phyloP scores from a whole-genome alignment of 495 filamentous ascomycete genomes.

The Penicillium samsonianum region DNA sequence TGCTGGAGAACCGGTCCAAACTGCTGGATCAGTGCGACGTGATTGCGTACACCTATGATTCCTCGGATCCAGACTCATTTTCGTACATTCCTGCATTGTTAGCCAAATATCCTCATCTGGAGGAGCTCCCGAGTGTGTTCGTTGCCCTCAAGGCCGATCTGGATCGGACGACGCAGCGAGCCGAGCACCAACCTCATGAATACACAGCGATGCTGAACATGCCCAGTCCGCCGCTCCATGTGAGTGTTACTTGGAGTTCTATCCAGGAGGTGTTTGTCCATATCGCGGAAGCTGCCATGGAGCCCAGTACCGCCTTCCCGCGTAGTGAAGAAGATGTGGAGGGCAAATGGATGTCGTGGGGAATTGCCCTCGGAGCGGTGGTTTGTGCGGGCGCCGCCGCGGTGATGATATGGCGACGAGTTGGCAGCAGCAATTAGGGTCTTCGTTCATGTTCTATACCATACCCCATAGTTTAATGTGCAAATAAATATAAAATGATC shows the following conservation, averaged over 20 bases:
- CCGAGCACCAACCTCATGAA: slow-evolving; percentile 87
- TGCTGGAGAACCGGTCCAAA: slow-evolving; percentile 87
- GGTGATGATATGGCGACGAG: slow-evolving; percentile 70
- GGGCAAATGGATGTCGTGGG: slow-evolving; percentile 77
- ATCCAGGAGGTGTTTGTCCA: slow-evolving; percentile 90
- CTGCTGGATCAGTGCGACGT: slow-evolving; percentile 92
- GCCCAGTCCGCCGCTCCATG: slow-evolving; percentile 79
- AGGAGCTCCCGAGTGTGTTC: slow-evolving; percentile 85
- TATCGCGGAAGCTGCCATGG: slow-evolving; percentile 86
- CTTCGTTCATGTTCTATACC: background rate
- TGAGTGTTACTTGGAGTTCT: slow-evolving; percentile 87
- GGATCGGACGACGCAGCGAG: slow-evolving; percentile 90
- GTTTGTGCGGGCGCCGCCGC: slow-evolving; percentile 79
- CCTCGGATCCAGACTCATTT: slow-evolving; percentile 92
- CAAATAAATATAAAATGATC: background rate
- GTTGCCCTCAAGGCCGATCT: slow-evolving; percentile 90
- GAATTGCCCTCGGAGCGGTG: slow-evolving; percentile 80
- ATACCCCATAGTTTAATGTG: background rate
- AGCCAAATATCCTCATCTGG: slow-evolving; percentile 74
- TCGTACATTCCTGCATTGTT: slow-evolving; percentile 83
- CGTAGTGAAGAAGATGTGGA: slow-evolving; percentile 80
- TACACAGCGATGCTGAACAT: slow-evolving; percentile 81
- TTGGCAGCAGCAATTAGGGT: slow-evolving; percentile 39
- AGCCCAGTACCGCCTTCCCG: slow-evolving; percentile 84
- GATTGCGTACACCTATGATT: slow-evolving; percentile 94